Base-by-base conservation (phyloP, 306 rosid genomes). In the Prunus salicina region DNA sequence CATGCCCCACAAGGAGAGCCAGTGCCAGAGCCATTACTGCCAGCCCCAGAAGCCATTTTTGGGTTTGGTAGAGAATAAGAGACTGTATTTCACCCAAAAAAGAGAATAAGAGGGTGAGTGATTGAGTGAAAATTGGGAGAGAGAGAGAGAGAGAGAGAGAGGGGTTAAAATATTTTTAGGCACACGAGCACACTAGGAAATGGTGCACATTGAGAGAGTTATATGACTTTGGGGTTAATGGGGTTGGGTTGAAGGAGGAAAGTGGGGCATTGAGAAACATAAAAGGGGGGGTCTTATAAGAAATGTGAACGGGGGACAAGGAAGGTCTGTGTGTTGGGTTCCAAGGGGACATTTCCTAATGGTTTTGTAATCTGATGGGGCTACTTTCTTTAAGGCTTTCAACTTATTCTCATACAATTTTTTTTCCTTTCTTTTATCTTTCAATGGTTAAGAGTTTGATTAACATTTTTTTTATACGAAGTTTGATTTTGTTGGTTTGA, bases 1-100 rank as follows among this genome's bases (percentile, higher is more conserved):
- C 99, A 96, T 65, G 99, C 99, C 20, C 99, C 99, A 34, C 99
- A 96, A 45, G 99, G 99, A 18, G 99, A 92, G 0, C 96, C 96
- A 5, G 87, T 64, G 2, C 81, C 83, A 27, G 79, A 49, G 7
- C 47, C 71, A 55, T 51, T 56, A 7, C 22, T 38, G 8, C 77
- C 80, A 72, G 76, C 76, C 45, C 80, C 58, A 78, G 89, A 87
- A 76, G 86, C 84, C 86, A 87, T 78, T 60, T 12, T 60, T 30
- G 67, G 43, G 24, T 12, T 60, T 30, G 67, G 43, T 30, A 15
- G 22, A 63, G 28, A 41, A 19, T 14, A 14, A 12, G 71, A 20
- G 11, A 62, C 20, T 20, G 30, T 30, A 30, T 30, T 3, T 30
- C 32, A 30, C 32, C 32, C 1, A 25, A 13, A 64, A 15, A 3